A percentile compares a stretch with the other conserved stretches of the same genome.
These are phyloP conservation scores for Solanum tarijense DNA, from an alignment of 257 asterid species.

Conservation along the genomic window DNA sequence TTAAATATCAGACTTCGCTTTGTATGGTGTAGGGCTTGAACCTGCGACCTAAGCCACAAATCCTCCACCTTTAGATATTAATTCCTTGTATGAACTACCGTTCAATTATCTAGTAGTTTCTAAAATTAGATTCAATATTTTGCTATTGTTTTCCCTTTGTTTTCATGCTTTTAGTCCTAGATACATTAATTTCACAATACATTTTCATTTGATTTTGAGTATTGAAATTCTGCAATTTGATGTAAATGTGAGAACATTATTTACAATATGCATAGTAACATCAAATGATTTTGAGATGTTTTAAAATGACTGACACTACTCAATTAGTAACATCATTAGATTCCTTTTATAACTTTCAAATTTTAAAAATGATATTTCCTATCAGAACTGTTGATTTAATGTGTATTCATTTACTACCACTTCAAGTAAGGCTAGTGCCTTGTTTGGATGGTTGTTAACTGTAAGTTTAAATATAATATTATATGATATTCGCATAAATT, in stretches of 20 bases:
- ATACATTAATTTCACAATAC: not conserved
- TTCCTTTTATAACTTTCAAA: not conserved
- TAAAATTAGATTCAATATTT: not conserved
- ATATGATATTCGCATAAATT: not conserved
- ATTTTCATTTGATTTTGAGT: not conserved
- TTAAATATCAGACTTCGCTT: too few species aligned
- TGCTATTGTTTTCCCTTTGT: not conserved
- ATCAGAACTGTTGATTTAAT: not conserved
- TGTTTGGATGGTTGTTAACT: not conserved
- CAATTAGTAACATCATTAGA: not conserved
- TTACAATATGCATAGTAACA: not conserved
- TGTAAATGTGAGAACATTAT: not conserved
- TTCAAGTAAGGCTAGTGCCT: not conserved
- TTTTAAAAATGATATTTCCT: not conserved
- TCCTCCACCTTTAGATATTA: not conserved
- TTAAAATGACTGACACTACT: not conserved
- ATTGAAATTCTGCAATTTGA: not conserved
- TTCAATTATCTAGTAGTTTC: not conserved
- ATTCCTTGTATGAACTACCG: not conserved
- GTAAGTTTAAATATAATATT: too few species aligned
- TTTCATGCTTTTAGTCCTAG: not conserved
- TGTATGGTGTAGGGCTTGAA: too few species aligned
- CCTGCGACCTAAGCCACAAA: too few species aligned
- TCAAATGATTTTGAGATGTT: not conserved
- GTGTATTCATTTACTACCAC: not conserved